Percentiles rank a stretch among this genome's conserved stretches.
These are phyloP conservation scores for Anisodus tanguticus DNA, from an alignment of 257 asterid genomes.

Conservation along the genomic window DNA sequence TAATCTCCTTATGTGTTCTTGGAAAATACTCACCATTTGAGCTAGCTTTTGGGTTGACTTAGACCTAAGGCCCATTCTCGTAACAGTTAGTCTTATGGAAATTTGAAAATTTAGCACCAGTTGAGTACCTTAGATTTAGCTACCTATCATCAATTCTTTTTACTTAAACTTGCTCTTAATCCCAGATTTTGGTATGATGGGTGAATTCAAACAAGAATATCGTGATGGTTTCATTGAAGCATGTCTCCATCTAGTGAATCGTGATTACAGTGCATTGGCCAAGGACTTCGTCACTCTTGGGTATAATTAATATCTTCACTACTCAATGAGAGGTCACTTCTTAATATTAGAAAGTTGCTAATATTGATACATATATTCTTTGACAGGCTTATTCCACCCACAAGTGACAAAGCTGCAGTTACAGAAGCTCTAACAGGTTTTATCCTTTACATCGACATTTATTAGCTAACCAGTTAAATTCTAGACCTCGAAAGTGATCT, in stretches of 20 bases:
- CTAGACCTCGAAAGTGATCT: not conserved
- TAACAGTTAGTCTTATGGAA: not conserved
- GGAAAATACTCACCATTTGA: not conserved
- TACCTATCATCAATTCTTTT: not conserved
- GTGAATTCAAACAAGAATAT: conserved; percentile 88
- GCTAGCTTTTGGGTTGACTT: conserved; percentile 20
- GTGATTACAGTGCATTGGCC: conserved; percentile 93
- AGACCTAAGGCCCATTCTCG: not conserved
- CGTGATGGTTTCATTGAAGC: conserved; percentile 99
- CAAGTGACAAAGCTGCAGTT: conserved; percentile 87
- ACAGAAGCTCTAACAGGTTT: conserved; percentile 88
- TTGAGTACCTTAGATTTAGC: conserved; percentile 11
- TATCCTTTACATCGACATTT: conserved; percentile 29
- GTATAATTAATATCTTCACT: conserved; percentile 51
- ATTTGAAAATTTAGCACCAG: not conserved
- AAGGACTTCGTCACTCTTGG: conserved; percentile 94
- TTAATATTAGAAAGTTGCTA: conserved; percentile 30
- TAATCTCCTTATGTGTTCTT: not conserved
- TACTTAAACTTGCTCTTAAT: conserved; percentile 22
- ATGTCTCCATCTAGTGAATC: conserved; percentile 96
- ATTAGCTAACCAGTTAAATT: not conserved
- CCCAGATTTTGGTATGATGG: conserved; percentile 98
- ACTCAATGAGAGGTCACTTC: conserved; percentile 28
- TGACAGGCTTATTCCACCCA: conserved; percentile 92
- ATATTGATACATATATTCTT: conserved; percentile 35